These are phyloP conservation scores for Clonostachys rhizophaga DNA, from an alignment of 2,329 filamentous ascomycete genomes.

Conservation along the genomic window DNA sequence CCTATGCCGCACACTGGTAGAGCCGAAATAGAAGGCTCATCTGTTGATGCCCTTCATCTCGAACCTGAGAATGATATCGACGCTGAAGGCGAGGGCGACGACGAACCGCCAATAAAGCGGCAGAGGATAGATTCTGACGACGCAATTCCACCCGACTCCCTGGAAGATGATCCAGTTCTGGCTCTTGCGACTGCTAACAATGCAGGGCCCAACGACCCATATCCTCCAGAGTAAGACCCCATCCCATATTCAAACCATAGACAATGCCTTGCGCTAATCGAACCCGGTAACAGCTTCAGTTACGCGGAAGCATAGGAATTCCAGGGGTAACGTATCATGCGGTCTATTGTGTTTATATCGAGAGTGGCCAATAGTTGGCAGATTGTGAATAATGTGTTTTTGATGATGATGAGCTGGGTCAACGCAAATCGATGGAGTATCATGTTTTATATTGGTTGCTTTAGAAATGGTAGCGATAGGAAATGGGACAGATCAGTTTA, in stretches of 20 bases:
- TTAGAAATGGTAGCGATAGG: too few species aligned
- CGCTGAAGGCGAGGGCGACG: slow-evolving; percentile 9
- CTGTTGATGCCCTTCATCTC: neutral
- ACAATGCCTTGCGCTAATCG: slow-evolving; percentile 3
- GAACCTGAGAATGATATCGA: slow-evolving; percentile 1
- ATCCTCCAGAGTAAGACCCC: slow-evolving; percentile 33
- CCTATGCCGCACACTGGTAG: too few species aligned
- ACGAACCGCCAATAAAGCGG: slow-evolving; percentile 31
- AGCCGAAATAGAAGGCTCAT: too few species aligned
- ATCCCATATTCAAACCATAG: neutral
- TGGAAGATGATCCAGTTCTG: slow-evolving; percentile 44
- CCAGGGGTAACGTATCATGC: too few species aligned
- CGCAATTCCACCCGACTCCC: slow-evolving; percentile 18
- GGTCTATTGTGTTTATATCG: too few species aligned
- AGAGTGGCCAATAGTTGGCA: too few species aligned
- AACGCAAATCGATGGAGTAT: too few species aligned
- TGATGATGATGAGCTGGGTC: too few species aligned
- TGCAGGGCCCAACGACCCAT: slow-evolving; percentile 27
- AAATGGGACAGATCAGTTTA: too few species aligned
- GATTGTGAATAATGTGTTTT: too few species aligned
- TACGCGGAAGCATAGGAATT: slow-evolving; percentile 30
- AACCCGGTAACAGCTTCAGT: slow-evolving; percentile 21
- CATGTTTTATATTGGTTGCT: too few species aligned
- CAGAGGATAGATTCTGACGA: slow-evolving; percentile 25
- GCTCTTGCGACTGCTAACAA: slow-evolving; percentile 33